Conservation (phyloP, 2,329 filamentous ascomycete species). For the Aspergillus clavatus region DNA sequence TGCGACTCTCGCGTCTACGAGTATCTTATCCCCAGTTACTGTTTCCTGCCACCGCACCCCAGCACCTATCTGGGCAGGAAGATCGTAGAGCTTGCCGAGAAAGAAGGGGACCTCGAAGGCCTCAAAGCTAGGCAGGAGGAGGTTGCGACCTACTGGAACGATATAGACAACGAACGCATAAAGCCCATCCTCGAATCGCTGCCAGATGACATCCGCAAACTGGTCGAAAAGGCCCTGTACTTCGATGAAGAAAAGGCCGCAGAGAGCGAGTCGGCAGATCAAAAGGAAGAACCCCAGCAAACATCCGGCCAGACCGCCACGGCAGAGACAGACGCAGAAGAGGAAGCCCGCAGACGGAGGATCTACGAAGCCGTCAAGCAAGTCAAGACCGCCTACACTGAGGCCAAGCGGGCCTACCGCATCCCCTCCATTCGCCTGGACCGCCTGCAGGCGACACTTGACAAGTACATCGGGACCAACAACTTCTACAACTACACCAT, state of each 20-base stretch:
- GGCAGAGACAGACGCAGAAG: constrained; percentile 7
- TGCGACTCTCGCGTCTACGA: constrained; percentile 97
- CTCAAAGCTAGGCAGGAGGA: constrained; percentile 68
- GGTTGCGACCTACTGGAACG: constrained; percentile 74
- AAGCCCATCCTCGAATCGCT: constrained; percentile 56
- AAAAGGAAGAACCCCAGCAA: constrained; percentile 14
- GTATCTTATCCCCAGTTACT: constrained; percentile 91
- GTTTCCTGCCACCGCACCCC: constrained; percentile 86
- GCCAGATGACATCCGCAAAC: constrained; percentile 38
- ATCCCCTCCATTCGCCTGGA: constrained; percentile 66
- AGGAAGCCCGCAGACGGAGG: constrained; percentile 36
- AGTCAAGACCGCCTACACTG: constrained; percentile 75
- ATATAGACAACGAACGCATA: constrained; percentile 74
- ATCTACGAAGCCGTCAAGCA: constrained; percentile 64
- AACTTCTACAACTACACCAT: constrained; percentile 99
- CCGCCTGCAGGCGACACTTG: constrained; percentile 69
- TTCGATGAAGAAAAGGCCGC: constrained; percentile 35
- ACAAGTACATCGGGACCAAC: constrained; percentile 72
- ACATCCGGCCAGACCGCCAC: neutral
- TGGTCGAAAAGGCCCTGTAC: constrained; percentile 39
- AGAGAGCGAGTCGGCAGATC: constrained; percentile 16
- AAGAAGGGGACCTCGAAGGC: constrained; percentile 65
- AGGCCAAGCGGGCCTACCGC: constrained; percentile 79
- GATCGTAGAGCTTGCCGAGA: constrained; percentile 70
- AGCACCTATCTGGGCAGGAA: constrained; percentile 79